Conservation (phyloP, 2,329 filamentous ascomycete genomes). For the Nemania serpens region DNA sequence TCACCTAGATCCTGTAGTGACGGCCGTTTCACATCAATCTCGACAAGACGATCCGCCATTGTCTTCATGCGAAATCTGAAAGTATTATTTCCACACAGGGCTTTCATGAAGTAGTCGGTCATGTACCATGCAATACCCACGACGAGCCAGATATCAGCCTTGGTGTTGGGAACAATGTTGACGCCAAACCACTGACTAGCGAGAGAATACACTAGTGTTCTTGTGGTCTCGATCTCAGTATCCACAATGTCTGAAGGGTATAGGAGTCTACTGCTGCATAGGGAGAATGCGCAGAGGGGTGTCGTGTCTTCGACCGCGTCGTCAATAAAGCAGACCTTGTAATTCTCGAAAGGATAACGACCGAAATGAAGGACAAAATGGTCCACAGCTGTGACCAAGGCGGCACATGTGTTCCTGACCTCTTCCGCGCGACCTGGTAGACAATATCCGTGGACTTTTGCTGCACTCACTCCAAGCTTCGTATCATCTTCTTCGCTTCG, state of each 20-base stretch:
- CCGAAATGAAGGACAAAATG: constrained; percentile 88
- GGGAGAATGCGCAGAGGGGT: constrained; percentile 79
- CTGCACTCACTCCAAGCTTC: constrained; percentile 82
- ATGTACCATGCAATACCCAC: constrained; percentile 93
- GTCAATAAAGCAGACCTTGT: constrained; percentile 93
- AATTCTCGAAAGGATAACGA: constrained; percentile 88
- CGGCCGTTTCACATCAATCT: constrained; percentile 80
- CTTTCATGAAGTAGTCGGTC: constrained; percentile 89
- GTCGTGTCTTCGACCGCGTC: constrained; percentile 78
- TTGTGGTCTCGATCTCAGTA: constrained; percentile 78
- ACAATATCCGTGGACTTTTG: constrained; percentile 90
- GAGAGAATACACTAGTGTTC: constrained; percentile 79
- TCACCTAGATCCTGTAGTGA: constrained; percentile 81
- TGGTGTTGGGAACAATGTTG: constrained; percentile 82
- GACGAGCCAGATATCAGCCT: constrained; percentile 84
- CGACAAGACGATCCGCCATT: constrained; percentile 79
- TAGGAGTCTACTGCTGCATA: constrained; percentile 85
- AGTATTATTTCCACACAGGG: constrained; percentile 91
- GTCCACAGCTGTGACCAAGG: constrained; percentile 86
- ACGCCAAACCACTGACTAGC: constrained; percentile 95
- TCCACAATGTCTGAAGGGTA: constrained; percentile 87
- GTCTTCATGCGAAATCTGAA: constrained; percentile 89
- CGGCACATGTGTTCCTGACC: constrained; percentile 83
- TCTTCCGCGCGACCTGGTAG: constrained; percentile 81
- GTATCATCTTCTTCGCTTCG: constrained; percentile 91